Percentiles rank a stretch among this genome's conserved stretches.
Conservation (phyloP, 371 early-diverging fungal species). For the Sporodiniella umbellata region DNA sequence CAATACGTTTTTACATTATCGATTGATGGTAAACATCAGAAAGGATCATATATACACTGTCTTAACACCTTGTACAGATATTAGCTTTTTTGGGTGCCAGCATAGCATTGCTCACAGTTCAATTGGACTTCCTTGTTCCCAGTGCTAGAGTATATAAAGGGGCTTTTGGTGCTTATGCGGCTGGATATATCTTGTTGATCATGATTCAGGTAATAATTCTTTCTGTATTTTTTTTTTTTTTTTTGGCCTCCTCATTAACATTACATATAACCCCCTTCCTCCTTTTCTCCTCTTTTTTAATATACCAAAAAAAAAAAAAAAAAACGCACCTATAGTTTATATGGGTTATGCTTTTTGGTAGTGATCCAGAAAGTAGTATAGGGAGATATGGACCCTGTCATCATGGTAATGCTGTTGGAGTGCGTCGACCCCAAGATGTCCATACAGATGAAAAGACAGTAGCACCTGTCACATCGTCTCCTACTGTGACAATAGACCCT, state of each 20-base stretch:
- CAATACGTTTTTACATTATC: slow-evolving; percentile 30
- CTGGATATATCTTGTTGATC: slow-evolving; percentile 41
- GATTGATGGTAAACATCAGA: slow-evolving; percentile 44
- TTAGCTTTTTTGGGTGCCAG: slow-evolving; percentile 41
- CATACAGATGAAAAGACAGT: slow-evolving; percentile 31
- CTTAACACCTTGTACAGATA: slow-evolving; percentile 16
- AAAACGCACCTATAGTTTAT: slow-evolving; percentile 34
- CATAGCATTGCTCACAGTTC: slow-evolving; percentile 25
- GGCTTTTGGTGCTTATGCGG: slow-evolving; percentile 27
- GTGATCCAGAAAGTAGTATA: slow-evolving; percentile 36
- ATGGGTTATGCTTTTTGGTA: slow-evolving; percentile 48
- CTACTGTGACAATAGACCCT: neutral
- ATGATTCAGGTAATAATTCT: slow-evolving; percentile 30
- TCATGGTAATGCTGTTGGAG: slow-evolving; percentile 17
- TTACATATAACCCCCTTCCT: neutral
- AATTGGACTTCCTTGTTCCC: slow-evolving; percentile 27
- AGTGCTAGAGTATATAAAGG: neutral
- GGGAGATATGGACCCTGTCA: slow-evolving; percentile 22
- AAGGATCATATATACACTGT: too few species aligned
- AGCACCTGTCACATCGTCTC: neutral
- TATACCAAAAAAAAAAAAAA: too few species aligned
- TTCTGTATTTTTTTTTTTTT: neutral
- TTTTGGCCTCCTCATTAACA: neutral
- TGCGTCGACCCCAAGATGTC: slow-evolving; percentile 20
- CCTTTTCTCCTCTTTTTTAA: too few species aligned